A percentile compares a stretch with the other conserved stretches of the same genome.
phyloP scores from a whole-genome alignment of 352 stramenopile genomes.

The Globisporangium viniferum region DNA sequence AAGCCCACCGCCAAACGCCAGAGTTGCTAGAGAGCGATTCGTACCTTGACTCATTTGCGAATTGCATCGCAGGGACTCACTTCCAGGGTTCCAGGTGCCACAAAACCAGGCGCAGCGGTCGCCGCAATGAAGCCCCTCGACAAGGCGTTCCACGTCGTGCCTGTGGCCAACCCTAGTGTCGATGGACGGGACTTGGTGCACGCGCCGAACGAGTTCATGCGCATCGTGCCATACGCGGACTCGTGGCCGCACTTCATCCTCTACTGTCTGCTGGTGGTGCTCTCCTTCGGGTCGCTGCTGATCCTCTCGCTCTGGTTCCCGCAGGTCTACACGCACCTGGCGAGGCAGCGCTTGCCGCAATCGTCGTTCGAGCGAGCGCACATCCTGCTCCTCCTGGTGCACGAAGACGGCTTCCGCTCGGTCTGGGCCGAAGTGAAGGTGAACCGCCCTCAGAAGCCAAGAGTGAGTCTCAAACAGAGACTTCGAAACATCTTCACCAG shows the following conservation, averaged over 20 bases:
- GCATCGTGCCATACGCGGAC: constrained; percentile 35
- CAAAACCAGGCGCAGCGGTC: background rate
- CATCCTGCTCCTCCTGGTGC: constrained; percentile 40
- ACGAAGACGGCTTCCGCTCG: constrained; percentile 29
- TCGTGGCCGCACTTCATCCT: constrained; percentile 29
- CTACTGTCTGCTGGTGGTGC: constrained; percentile 31
- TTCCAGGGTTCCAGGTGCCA: background rate
- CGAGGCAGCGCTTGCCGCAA: constrained; percentile 24
- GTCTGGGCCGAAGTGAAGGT: constrained; percentile 38
- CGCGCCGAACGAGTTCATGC: constrained; percentile 34
- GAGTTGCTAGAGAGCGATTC: background rate
- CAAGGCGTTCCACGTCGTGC: constrained; percentile 39
- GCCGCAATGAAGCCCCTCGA: background rate
- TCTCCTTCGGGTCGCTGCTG: constrained; percentile 23
- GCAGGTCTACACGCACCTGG: constrained; percentile 54
- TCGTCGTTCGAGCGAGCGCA: constrained; percentile 34
- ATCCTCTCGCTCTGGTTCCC: constrained; percentile 58
- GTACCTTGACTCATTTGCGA: background rate
- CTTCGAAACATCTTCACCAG: background rate
- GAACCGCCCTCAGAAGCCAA: constrained; percentile 16
- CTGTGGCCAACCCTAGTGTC: constrained; percentile 33
- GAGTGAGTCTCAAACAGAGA: background rate
- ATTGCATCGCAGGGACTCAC: background rate
- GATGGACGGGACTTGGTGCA: constrained; percentile 38
- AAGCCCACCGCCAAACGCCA: too few species aligned